Evolutionary conservation across 1,284 basidiomycete species (phyloP).

Genomic region (Golubevia sp.): DNA sequence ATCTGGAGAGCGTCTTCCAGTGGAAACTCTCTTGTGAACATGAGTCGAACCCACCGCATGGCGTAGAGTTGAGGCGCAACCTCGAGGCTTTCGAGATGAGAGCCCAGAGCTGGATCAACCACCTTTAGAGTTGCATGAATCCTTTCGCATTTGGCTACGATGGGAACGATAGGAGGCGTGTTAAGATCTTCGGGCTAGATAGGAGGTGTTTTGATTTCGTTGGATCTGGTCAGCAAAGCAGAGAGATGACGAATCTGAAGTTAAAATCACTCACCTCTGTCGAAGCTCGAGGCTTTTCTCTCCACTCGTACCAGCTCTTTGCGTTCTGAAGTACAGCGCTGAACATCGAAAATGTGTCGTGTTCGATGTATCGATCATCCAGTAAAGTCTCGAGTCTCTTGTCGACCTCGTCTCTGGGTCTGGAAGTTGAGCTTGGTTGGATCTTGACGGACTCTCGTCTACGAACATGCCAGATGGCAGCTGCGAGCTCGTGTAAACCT

Average conservation of each 20-base stretch:
- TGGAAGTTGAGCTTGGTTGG: not conserved
- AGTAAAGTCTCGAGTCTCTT: conserved; percentile 14
- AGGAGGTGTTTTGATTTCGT: no score
- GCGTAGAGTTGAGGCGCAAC: conserved; percentile 47
- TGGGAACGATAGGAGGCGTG: conserved; percentile 16
- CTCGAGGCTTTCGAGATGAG: conserved; percentile 32
- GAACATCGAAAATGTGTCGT: conserved; percentile 43
- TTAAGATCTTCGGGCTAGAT: no score
- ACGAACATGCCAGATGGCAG: conserved; percentile 35
- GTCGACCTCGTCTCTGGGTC: conserved; percentile 7
- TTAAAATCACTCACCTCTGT: not conserved
- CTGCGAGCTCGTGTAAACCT: conserved; percentile 58
- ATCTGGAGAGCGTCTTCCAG: conserved; percentile 25
- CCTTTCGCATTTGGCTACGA: conserved; percentile 27
- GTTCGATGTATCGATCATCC: conserved; percentile 25
- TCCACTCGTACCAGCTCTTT: conserved; percentile 41
- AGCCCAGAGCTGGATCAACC: conserved; percentile 27
- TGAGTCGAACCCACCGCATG: conserved; percentile 45
- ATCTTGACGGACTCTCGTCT: not conserved
- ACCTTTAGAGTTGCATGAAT: conserved; percentile 21
- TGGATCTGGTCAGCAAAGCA: no score
- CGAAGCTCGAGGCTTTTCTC: conserved; percentile 1
- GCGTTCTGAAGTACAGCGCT: conserved; percentile 29
- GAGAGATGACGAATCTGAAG: conserved; percentile 1
- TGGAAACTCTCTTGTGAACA: conserved; percentile 43